Evolutionary conservation across 2,329 filamentous ascomycete species (phyloP), one percentile per base, ranked within the genome.

Genomic region (Aspergillus eucalypticola): DNA sequence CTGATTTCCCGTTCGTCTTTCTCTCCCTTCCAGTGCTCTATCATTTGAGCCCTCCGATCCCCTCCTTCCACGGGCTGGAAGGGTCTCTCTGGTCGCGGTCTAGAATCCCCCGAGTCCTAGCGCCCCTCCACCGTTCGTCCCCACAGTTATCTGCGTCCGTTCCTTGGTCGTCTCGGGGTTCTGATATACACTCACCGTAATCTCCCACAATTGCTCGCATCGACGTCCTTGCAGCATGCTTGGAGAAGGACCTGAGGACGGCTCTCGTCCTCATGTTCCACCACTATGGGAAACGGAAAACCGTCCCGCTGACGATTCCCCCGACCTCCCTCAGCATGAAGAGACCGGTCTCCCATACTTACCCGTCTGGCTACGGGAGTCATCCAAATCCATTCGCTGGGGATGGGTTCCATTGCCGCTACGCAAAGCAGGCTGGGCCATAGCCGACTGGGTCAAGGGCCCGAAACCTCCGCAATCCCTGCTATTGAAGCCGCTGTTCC

Each of bases 321-420:
- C 72, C 64, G 73, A 77, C 55, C 68, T 64, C 25, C 70, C 71
- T 25, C 66, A 69, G 53, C 67, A 73, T 46, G 72, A 72, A 61
- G 66, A 72, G 48, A 64, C 66, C 44, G 66, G 64, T 55, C 39
- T 60, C 41, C 54, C 41, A 23, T 63, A 64, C 48, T 66, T 82
- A 21, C 80, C 80, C 38, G 72, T 82, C 57, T 82, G 80, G 80
- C 65, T 82, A 59, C 74, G 74, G 58, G 79, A 82, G 62, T 79
- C 78, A 8, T 80, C 79, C 55, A 78, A 76, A 55, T 77, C 78
- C 3, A 81, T 80, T 62, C 78, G 72, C 63, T 82, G 77, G 76
- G 71, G 71, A 66, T 82, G 80, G 80, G 75, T 82, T 5, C 80
- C 80, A 3, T 64, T 80, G 15, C 77, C 78, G 0, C 50, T 82